Evolutionary conservation across 2,329 filamentous ascomycete genomes (phyloP).

Genomic region (Penicillium thymicola): DNA sequence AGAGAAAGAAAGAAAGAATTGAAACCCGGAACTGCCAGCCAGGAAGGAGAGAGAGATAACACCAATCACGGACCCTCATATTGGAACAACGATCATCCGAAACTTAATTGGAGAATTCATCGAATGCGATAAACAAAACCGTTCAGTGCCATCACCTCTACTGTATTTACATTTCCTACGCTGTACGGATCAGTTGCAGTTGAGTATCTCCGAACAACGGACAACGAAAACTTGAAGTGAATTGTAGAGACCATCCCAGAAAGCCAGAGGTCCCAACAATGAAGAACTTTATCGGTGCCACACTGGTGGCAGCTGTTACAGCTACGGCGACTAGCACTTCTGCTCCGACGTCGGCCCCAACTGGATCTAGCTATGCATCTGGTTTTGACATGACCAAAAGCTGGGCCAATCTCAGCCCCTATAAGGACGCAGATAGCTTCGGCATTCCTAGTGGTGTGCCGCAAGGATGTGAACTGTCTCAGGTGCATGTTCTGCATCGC

Average conservation of each 20-base stretch:
- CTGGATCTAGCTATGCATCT: slow-evolving; percentile 25
- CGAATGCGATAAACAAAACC: not conserved
- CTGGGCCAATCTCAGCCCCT: slow-evolving; percentile 34
- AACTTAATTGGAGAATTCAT: not conserved
- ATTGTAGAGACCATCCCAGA: not conserved
- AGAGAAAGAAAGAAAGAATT: no score
- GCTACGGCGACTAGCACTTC: slow-evolving; percentile 9
- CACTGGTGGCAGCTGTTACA: not conserved
- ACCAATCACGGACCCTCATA: no score
- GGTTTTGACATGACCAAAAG: slow-evolving; percentile 32
- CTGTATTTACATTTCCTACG: not conserved
- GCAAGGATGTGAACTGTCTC: slow-evolving; percentile 54
- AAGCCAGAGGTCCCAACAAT: not conserved
- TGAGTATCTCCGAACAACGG: not conserved
- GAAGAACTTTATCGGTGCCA: slow-evolving; percentile 10
- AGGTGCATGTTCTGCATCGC: slow-evolving; percentile 54
- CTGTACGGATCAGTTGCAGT: not conserved
- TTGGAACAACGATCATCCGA: not conserved
- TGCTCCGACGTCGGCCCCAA: slow-evolving; percentile 17
- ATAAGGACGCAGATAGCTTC: slow-evolving; percentile 27
- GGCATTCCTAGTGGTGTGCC: slow-evolving; percentile 45
- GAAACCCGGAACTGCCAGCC: not conserved
- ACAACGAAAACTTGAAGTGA: not conserved
- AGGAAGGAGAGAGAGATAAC: not conserved
- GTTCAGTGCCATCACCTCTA: not conserved